Evolutionary conservation across 345 rosid species (phyloP).

Genomic region (Rhodamnia rubescens): DNA sequence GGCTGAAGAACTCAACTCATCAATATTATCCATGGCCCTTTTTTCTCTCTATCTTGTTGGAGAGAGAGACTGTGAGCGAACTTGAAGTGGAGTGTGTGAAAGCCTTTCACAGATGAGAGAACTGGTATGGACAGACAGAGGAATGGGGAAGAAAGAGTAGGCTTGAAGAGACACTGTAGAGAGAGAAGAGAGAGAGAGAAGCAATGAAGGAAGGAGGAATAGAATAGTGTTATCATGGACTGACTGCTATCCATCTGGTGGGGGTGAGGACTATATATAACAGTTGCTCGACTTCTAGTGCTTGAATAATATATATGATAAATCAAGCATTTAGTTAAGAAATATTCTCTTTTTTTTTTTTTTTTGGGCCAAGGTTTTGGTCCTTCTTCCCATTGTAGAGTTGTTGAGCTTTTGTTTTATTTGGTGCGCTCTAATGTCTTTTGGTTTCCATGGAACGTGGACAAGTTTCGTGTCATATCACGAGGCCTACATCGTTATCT

Average conservation of each 20-base stretch:
- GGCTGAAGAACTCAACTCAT: constrained; percentile 16
- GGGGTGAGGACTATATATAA: neutral
- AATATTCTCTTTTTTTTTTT: neutral
- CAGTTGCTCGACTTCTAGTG: neutral
- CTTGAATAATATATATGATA: neutral
- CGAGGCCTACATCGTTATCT: neutral
- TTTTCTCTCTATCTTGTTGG: neutral
- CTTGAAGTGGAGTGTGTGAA: neutral
- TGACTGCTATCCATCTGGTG: neutral
- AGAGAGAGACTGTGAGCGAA: neutral
- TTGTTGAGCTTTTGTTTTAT: constrained; percentile 7
- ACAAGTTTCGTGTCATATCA: neutral
- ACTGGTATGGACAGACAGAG: constrained; percentile 12
- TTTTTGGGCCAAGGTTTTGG: neutral
- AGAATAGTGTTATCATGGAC: neutral
- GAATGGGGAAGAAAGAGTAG: constrained; percentile 13
- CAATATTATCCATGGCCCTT: constrained; percentile 30
- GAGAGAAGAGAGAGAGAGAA: constrained; percentile 19
- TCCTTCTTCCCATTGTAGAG: constrained; percentile 4
- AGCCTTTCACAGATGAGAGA: neutral
- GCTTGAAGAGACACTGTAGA: constrained; percentile 1
- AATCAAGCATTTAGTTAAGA: neutral
- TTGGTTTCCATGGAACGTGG: neutral
- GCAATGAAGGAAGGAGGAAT: neutral
- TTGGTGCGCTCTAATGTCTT: neutral